Evolutionary conservation across 2,329 filamentous ascomycete genomes (phyloP).

Genomic region (Rugonectria rugulosa): DNA sequence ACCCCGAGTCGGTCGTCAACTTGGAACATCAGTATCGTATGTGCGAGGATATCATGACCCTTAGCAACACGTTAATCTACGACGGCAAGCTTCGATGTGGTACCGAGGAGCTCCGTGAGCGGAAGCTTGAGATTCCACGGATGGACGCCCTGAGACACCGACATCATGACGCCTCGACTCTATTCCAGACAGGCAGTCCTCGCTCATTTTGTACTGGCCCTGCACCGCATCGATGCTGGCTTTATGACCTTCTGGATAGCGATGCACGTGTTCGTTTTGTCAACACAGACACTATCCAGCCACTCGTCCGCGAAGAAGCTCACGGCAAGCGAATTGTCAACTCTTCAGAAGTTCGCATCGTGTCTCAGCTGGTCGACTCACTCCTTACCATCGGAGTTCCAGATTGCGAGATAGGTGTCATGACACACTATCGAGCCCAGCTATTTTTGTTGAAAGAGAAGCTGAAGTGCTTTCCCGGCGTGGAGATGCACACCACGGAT

Average conservation of each 20-base stretch:
- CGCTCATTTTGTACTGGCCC: conserved; percentile 63
- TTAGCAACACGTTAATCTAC: conserved; percentile 95
- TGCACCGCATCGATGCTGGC: conserved; percentile 71
- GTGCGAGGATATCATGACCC: conserved; percentile 95
- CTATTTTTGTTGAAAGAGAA: conserved; percentile 81
- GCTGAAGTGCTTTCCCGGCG: conserved; percentile 65
- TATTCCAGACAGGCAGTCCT: conserved; percentile 50
- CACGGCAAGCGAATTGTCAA: conserved; percentile 91
- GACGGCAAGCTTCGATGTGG: conserved; percentile 90
- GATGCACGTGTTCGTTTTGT: conserved; percentile 81
- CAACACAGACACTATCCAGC: conserved; percentile 81
- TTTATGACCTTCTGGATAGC: conserved; percentile 74
- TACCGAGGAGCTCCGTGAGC: conserved; percentile 74
- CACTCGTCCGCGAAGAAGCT: conserved; percentile 72
- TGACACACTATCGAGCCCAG: conserved; percentile 96
- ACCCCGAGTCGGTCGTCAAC: conserved; percentile 87
- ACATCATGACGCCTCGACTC: conserved; percentile 62
- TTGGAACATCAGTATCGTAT: conserved; percentile 97
- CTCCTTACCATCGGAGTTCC: conserved; percentile 80
- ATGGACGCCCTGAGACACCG: conserved; percentile 66
- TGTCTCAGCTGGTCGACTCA: conserved; percentile 80
- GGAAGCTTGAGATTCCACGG: conserved; percentile 72
- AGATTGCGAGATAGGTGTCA: conserved; percentile 83
- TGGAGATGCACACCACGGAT: conserved; percentile 97
- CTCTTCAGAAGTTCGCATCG: conserved; percentile 78